These are phyloP conservation scores for Fusarium nodosum DNA, from an alignment of 2,329 filamentous ascomycete species.

Conservation along the genomic window DNA sequence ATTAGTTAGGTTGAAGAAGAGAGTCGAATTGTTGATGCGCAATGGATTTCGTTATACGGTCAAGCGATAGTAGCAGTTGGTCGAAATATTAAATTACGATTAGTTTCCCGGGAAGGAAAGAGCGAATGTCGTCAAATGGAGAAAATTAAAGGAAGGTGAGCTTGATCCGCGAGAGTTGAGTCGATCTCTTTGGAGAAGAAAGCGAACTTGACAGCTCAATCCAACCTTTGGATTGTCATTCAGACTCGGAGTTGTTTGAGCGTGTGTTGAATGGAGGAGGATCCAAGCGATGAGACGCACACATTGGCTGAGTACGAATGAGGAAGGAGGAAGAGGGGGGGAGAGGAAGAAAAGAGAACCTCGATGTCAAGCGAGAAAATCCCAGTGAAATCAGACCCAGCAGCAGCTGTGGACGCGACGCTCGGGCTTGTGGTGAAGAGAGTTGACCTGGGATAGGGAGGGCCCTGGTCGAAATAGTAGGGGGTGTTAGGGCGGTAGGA, in stretches of 20 bases:
- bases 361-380: conserved; percentile 30
- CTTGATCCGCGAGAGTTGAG: conserved; percentile 38
- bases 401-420: conserved; percentile 29
- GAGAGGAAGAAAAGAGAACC: conserved; percentile 30
- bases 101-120: conserved; percentile 39
- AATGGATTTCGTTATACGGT: conserved; percentile 34
- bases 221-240: conserved; percentile 46
- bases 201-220: conserved; percentile 44
- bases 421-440: conserved; percentile 37
- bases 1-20: conserved; percentile 33
- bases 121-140: conserved; percentile 40
- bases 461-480: conserved; percentile 38
- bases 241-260: conserved; percentile 36
- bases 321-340: conserved; percentile 23
- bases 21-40: conserved; percentile 28
- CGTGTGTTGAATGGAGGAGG: conserved; percentile 38
- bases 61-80: conserved; percentile 48
- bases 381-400: conserved; percentile 37
- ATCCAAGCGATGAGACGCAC: conserved; percentile 47
- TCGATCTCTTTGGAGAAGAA: conserved; percentile 32
- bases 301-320: conserved; percentile 47
- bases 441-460: background rate
- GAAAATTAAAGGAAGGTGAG: conserved; percentile 43
- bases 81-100: conserved; percentile 48
- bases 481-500: conserved; percentile 33